phyloP scores from a whole-genome alignment of 75 land plant species.

The Isoetes taiwanensis region DNA sequence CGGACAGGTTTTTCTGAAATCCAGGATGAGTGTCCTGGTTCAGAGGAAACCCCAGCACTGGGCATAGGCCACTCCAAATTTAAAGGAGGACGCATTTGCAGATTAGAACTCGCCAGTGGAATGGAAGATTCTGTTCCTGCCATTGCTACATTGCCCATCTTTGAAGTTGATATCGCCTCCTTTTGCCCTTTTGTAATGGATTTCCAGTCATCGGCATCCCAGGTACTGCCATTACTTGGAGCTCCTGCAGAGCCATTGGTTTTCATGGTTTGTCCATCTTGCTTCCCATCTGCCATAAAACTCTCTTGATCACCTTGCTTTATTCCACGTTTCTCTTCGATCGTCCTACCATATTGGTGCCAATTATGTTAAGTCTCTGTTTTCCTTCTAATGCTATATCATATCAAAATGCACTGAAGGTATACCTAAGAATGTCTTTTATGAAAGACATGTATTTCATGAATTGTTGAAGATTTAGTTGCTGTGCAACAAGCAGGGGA shows the following conservation, averaged over 20 bases:
- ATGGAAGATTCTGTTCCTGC: background rate
- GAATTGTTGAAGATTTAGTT: conserved; percentile 91
- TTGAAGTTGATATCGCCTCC: conserved; percentile 7
- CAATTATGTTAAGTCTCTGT: background rate
- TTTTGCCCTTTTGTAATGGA: conserved; percentile 19
- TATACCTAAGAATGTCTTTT: conserved; percentile 86
- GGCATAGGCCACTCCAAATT: background rate
- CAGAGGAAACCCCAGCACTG: background rate
- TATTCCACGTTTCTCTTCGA: conserved; percentile 91
- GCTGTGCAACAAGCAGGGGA: conserved; percentile 79
- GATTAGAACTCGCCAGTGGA: background rate
- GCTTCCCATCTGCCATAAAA: background rate
- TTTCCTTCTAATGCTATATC: background rate
- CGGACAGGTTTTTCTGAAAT: conserved; percentile 9
- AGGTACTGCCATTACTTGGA: conserved; percentile 26
- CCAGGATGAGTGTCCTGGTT: background rate
- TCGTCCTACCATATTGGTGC: conserved; percentile 38
- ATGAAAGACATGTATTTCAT: conserved; percentile 93
- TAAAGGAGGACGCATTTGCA: conserved; percentile 9
- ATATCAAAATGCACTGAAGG: conserved; percentile 1
- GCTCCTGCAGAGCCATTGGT: conserved; percentile 10
- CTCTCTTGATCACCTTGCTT: conserved; percentile 34
- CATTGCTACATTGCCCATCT: background rate
- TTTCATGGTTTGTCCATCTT: conserved; percentile 23
- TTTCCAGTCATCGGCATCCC: conserved; percentile 91